Evolutionary conservation across 192 early-diverging fungal species (phyloP), one percentile per base, ranked within the genome.

Genomic region (Podochytrium sp.): DNA sequence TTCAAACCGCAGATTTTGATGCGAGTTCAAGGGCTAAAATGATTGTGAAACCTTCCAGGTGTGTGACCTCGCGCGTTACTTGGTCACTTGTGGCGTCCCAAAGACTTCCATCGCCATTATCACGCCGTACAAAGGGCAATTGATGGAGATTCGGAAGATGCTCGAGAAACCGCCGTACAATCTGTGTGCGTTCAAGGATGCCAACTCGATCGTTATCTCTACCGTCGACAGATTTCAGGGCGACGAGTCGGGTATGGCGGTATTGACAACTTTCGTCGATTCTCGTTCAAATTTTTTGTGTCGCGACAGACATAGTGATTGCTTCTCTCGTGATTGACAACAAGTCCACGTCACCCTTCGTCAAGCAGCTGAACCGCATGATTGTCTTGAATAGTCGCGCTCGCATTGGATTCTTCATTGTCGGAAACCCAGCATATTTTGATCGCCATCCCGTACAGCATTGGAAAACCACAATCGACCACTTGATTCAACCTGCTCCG

Each of bases 91-190:
- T 40, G 78, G 78, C 16, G 78, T 79, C 23, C 78, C 78, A 23
- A 40, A 42, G 20, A 29, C 43, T n/a, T 79, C 78, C 32, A 80
- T 80, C 42, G 79, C 76, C 2, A 80, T 80, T 25, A 62, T 80
- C 32, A 79, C 79, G 1, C 77, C 77, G 3, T 80, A 80, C 77
- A 79, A 80, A 49, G 79, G 76, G 16, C 79, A 80, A 39, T 23
- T 79, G 55, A 75, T 68, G 68, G 68, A 79, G 29, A 35, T 80
- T 5, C 32, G 78, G 35, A 74, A 43, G 47, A 55, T 39, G 56
- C 58, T 78, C 14, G 53, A 69, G 57, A 77, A 59, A 29, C 42
- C 53, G 10, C 67, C 47, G 12, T 69, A 35, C 37, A 51, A 55
- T 20, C 37, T 69, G 51, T 12, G 40, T 18, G 32, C 64, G 38